phyloP scores from a whole-genome alignment of 768 basidiomycete species.

The Lentinula detonsa region DNA sequence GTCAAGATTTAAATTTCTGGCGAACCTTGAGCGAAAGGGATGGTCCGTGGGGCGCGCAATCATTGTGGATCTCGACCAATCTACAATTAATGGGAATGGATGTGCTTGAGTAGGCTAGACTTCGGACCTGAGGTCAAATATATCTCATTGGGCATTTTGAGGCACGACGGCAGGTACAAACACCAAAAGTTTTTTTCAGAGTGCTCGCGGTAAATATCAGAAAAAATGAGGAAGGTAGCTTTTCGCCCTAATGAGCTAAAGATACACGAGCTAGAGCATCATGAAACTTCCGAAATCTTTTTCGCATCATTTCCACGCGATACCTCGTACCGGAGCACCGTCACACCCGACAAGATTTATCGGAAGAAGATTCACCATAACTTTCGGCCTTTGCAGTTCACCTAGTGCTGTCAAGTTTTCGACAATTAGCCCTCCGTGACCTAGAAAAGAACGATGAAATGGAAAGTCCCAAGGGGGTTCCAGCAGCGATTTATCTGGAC shows the following conservation, averaged over 20 bases:
- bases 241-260: neutral
- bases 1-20: neutral
- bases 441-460: conserved; percentile 55
- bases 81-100: conserved; percentile 19
- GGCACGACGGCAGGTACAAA: neutral
- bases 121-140: neutral
- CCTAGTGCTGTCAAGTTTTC: conserved; percentile 64
- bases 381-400: conserved; percentile 27
- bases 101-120: neutral
- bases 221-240: neutral
- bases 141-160: neutral
- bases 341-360: conserved; percentile 52
- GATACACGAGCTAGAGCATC: neutral
- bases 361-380: conserved; percentile 52
- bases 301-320: conserved; percentile 35
- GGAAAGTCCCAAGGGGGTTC: conserved; percentile 35
- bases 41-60: neutral
- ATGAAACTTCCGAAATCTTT: neutral
- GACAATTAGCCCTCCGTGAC: conserved; percentile 55
- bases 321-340: conserved; percentile 67
- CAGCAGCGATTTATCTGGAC: conserved; percentile 55
- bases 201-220: neutral
- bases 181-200: neutral
- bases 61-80: neutral
- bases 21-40: neutral